Evolutionary conservation across 2,329 filamentous ascomycete species (phyloP), one percentile per base, ranked within the genome.

Genomic region (Colletotrichum simmondsii): DNA sequence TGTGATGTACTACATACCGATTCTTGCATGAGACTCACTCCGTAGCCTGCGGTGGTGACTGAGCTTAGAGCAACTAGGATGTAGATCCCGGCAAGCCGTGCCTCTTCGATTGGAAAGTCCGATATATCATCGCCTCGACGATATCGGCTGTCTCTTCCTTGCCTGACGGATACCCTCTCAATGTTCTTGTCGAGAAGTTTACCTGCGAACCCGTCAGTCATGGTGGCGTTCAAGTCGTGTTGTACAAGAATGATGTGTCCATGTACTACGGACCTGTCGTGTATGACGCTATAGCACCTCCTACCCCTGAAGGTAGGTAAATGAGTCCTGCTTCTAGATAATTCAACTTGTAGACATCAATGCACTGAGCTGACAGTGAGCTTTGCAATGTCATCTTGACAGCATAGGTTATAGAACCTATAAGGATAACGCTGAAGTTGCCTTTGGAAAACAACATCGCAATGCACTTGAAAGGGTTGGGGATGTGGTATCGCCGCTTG

Each of bases 321-420:
- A 76, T 69, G 24, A 77, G 52, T 0, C 73, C 75, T 12, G 49
- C 53, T 32, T 73, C 52, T 1, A 74, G 71, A 56, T 75, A 73
- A 65, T 75, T 56, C n/a, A 76, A 53, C 4, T 66, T 54, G 52
- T 76, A 76, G 4, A 75, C 68, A 8, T 72, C 68, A 14, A 76
- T 49, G 57, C 72, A 62, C 54, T 74, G 59, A 12, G 64, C 53
- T 3, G 74, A 72, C 61, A 75, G 24, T 35, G 56, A 59, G n/a
- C n/a, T 35, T 19, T 35, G 26, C 24, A 59, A 19, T n/a, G 26
- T 30, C 32, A 30, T 76, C 30, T 68, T 71, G 10, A 72, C 68
- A 4, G 68, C 52, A 37, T 76, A 75, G 14, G 65, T 72, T 19
- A 75, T 68, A 4, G 75, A 62, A n/a, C 64, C 61, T 3, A 75